Conservation (phyloP, 306 rosid species). For the Clitoria ternatea region DNA sequence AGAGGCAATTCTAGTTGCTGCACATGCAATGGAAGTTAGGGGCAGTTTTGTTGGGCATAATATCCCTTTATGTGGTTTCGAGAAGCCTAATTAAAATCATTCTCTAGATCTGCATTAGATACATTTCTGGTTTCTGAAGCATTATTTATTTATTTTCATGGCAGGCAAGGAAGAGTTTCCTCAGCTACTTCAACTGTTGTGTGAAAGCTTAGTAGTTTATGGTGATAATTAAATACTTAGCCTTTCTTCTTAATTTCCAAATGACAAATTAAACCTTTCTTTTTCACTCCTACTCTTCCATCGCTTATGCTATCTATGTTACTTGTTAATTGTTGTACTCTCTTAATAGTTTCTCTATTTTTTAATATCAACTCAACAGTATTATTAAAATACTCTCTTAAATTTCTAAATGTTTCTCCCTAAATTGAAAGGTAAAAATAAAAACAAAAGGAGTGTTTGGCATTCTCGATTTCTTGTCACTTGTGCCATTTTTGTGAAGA, state of each 20-base stretch:
- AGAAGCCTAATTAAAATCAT: neutral
- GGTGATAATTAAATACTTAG: neutral
- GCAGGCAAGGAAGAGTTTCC: constrained; percentile 70
- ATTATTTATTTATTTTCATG: neutral
- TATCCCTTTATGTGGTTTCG: constrained; percentile 3
- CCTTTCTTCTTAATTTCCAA: neutral
- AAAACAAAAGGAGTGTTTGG: no score
- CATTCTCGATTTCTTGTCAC: neutral
- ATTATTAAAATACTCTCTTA: no score
- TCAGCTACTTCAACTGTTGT: constrained; percentile 93
- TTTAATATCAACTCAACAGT: no score
- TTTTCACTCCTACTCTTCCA: neutral
- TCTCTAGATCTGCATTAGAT: constrained; percentile 22
- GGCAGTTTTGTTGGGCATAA: neutral
- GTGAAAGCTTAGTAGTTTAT: constrained; percentile 46
- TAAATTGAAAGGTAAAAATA: no score
- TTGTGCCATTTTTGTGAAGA: neutral
- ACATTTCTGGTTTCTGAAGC: neutral
- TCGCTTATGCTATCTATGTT: neutral
- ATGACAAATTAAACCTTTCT: neutral
- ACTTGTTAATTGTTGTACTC: no score
- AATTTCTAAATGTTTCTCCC: no score
- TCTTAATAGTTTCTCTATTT: no score
- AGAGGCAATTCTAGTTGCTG: constrained; percentile 33
- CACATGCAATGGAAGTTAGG: constrained; percentile 41